Base-by-base conservation (phyloP, 2,329 filamentous ascomycete genomes). In the Fusarium sp. region DNA sequence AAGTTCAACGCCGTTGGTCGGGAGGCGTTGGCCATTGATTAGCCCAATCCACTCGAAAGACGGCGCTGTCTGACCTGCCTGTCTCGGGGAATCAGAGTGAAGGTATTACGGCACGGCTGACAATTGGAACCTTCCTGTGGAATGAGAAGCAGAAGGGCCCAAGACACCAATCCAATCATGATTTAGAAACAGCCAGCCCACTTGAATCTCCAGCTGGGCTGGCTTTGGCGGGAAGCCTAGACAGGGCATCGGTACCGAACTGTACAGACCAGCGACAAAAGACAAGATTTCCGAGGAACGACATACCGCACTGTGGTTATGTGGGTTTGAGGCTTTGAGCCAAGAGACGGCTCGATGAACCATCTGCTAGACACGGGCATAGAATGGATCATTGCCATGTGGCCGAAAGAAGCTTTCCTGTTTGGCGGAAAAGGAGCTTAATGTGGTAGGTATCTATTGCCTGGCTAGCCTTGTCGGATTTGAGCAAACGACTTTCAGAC, bases 91-190 rank as follows among this genome's bases (percentile, higher is more conserved):
- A 72, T 71, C 67, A 73, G 51, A 54, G 57, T 36, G 32, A 51
- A 45, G 34, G 24, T 43, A 67, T 70, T 70, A 62, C 57, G 56
- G 53, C 43, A 36, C 38, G 36, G 59, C 67, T 73, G 67, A 72
- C 64, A 65, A 72, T 70, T 28, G 39, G 32, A 42, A 45, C 49
- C 56, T 64, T 44, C 39, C 39, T 65, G 42, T 60, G 67, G 69
- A 65, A 72, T 67, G 56, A 44, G 56, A 36, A n/a, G 9, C 17
- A 36, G 34, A 19, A 36, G 17, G 52, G 7, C 34, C 56, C 65
- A 56, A 65, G 59, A 50, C 54, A 61, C 49, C 67, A 58, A 47
- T 70, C 69, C 68, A 64, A 69, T 65, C 57, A 57, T 44, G 54
- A 55, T 62, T 65, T 56, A 55, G 43, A 47, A 44, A 43, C 30